Evolutionary conservation across 2,329 filamentous ascomycete genomes (phyloP).

Genomic region (Coniochaeta hoffmannii): DNA sequence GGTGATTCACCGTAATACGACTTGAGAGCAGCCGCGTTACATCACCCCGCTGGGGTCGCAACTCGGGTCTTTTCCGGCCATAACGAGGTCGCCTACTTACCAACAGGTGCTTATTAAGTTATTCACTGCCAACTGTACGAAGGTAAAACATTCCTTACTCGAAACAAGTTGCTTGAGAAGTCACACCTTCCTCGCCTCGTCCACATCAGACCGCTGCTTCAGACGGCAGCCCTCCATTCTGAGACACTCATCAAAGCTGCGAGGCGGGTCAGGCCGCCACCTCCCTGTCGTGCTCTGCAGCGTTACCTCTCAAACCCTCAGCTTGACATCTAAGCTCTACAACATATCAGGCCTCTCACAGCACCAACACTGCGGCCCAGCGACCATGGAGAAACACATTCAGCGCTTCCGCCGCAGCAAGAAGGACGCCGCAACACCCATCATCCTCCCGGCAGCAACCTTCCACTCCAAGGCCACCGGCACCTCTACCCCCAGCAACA

Average conservation of each 20-base stretch:
- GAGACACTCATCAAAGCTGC: constrained; percentile 1
- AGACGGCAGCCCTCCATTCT: not conserved
- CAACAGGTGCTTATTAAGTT: too few relatives aligned
- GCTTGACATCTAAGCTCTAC: not conserved
- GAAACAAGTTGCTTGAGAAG: too few relatives aligned
- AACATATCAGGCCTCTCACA: not conserved
- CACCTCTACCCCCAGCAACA: constrained; percentile 8
- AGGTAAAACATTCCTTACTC: too few relatives aligned
- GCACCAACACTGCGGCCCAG: not conserved
- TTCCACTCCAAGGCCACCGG: constrained; percentile 5
- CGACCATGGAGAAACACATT: constrained; percentile 20
- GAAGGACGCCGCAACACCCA: constrained; percentile 11
- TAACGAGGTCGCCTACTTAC: too few relatives aligned
- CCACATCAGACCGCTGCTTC: not conserved
- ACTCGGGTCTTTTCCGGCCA: not conserved
- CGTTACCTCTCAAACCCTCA: not conserved
- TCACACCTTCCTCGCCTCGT: too few relatives aligned
- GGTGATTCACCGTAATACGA: too few relatives aligned
- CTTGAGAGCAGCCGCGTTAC: not conserved
- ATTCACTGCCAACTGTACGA: too few relatives aligned
- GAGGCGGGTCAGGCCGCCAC: not conserved
- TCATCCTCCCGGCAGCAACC: not conserved
- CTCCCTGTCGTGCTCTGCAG: not conserved
- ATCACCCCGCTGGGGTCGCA: not conserved
- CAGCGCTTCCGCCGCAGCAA: constrained; percentile 22